Conservation (phyloP, 768 basidiomycete species). For the Lepiota subincarnata region DNA sequence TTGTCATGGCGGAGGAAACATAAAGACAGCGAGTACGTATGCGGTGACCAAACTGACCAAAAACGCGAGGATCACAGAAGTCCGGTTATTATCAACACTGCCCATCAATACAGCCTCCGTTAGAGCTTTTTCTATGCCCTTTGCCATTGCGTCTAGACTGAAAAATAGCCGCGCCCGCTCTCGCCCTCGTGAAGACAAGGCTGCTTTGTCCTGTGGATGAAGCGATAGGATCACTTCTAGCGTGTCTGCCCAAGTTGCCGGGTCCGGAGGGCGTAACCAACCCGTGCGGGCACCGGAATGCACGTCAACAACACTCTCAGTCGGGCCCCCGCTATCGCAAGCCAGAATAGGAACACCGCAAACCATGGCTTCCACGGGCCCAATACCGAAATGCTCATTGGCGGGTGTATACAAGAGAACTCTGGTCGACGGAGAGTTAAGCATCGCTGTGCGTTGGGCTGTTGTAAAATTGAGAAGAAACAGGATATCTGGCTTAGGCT, state of each 20-base stretch:
- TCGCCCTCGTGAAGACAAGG: slow-evolving; percentile 52
- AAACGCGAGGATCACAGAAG: slow-evolving; percentile 22
- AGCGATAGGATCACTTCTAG: slow-evolving; percentile 56
- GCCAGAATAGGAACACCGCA: slow-evolving; percentile 90
- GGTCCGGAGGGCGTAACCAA: slow-evolving; percentile 63
- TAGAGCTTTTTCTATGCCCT: slow-evolving; percentile 52
- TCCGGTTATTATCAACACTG: slow-evolving; percentile 18
- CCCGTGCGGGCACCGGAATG: slow-evolving; percentile 57
- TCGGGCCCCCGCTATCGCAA: slow-evolving; percentile 84
- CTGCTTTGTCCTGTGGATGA: slow-evolving; percentile 33
- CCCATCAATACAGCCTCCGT: slow-evolving; percentile 56
- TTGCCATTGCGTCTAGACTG: slow-evolving; percentile 72
- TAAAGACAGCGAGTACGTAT: slow-evolving; percentile 16
- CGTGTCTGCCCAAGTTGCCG: slow-evolving; percentile 67
- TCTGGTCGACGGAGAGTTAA: slow-evolving; percentile 59
- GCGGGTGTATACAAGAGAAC: slow-evolving; percentile 89
- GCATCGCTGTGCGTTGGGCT: slow-evolving; percentile 75
- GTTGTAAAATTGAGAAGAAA: slow-evolving; percentile 93
- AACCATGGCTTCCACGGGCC: slow-evolving; percentile 91
- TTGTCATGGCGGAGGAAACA: not conserved
- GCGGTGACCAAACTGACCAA: slow-evolving; percentile 28
- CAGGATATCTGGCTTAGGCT: slow-evolving; percentile 54
- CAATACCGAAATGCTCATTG: slow-evolving; percentile 98
- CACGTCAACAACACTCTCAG: slow-evolving; percentile 64
- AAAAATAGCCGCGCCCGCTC: slow-evolving; percentile 63